These are phyloP conservation scores for Penicillium psychrosexuale DNA, from an alignment of 2,329 filamentous ascomycete genomes.

Conservation along the genomic window DNA sequence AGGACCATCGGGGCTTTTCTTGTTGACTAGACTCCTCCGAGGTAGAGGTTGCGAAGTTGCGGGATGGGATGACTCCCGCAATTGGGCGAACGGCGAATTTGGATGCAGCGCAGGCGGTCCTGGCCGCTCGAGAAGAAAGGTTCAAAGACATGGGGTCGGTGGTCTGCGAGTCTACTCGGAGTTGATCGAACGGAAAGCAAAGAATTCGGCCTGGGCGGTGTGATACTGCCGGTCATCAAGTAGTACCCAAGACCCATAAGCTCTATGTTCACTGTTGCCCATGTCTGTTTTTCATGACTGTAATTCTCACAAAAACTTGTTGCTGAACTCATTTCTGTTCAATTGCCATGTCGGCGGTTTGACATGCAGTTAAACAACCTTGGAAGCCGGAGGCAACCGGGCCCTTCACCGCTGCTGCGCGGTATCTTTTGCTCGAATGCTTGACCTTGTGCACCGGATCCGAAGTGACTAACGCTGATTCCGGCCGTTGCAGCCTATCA, in stretches of 20 bases:
- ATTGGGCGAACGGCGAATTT: constrained; percentile 17
- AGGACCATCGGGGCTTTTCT: constrained; percentile 63
- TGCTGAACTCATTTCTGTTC: background rate
- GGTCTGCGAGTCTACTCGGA: constrained; percentile 15
- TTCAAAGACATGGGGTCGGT: constrained; percentile 48
- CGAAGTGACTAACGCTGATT: background rate
- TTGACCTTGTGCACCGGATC: constrained; percentile 6
- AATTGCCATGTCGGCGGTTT: constrained; percentile 4
- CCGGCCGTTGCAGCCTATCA: background rate
- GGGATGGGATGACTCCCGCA: constrained; percentile 18
- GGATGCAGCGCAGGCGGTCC: constrained; percentile 32
- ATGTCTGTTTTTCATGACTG: background rate
- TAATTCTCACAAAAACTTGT: background rate
- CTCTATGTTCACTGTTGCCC: background rate
- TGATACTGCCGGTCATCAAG: constrained; percentile 18
- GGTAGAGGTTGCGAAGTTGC: constrained; percentile 23
- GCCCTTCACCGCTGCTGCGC: constrained; percentile 20
- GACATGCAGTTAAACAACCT: constrained; percentile 4
- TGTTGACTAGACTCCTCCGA: constrained; percentile 28
- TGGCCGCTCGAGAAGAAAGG: constrained; percentile 42
- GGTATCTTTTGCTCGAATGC: constrained; percentile 3
- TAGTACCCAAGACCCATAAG: background rate
- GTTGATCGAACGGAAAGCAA: constrained; percentile 20
- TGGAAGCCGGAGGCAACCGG: background rate
- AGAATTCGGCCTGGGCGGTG: constrained; percentile 25